Evolutionary conservation across 768 basidiomycete species (phyloP).

Genomic region (Russula ochroleuca): DNA sequence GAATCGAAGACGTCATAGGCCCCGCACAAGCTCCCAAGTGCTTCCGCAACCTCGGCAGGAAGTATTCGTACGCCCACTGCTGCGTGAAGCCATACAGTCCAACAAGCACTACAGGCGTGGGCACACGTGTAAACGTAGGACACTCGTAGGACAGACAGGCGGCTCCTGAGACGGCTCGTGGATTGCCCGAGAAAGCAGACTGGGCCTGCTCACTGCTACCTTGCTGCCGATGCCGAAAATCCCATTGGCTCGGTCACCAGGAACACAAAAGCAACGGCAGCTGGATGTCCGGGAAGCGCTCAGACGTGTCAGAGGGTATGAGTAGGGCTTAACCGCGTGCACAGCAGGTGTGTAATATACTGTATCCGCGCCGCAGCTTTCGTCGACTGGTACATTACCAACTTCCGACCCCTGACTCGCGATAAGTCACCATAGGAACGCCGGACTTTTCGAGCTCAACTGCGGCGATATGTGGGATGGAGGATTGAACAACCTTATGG

Average conservation of each 20-base stretch:
- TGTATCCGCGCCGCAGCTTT: not conserved
- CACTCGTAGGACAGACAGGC: not conserved
- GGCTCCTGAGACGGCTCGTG: not conserved
- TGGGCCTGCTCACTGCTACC: no score
- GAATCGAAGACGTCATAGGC: not conserved
- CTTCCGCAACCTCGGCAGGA: not conserved
- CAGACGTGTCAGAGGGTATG: not conserved
- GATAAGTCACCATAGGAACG: not conserved
- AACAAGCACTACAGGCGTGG: not conserved
- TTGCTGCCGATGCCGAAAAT: no score
- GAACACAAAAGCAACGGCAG: not conserved
- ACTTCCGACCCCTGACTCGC: not conserved
- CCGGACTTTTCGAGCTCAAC: not conserved
- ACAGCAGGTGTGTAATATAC: not conserved
- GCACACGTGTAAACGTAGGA: not conserved
- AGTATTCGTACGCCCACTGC: not conserved
- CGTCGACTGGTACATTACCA: not conserved
- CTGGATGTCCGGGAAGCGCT: not conserved
- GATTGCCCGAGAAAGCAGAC: not conserved
- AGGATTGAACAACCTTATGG: not conserved
- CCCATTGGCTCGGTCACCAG: not conserved
- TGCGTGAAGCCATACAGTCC: not conserved
- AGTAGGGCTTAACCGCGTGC: no score
- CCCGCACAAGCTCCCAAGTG: not conserved
- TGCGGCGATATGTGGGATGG: not conserved